A percentile compares a stretch with the other conserved stretches of the same genome.
These are phyloP conservation scores for Aspergillus candidus DNA, from an alignment of 2,329 filamentous ascomycete genomes.

Conservation along the genomic window DNA sequence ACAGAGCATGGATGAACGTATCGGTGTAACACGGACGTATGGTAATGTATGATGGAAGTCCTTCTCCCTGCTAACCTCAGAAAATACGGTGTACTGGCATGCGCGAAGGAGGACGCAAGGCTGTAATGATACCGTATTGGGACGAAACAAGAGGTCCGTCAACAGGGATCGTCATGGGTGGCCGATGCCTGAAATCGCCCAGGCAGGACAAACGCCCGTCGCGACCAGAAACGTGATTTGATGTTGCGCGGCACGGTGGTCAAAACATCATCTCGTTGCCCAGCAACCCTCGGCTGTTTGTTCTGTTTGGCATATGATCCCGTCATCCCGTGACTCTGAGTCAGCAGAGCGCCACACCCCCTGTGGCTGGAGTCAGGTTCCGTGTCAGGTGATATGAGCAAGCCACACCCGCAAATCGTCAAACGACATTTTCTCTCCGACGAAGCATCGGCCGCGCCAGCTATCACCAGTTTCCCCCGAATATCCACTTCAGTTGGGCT, in stretches of 20 bases:
- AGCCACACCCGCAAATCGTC: slow-evolving; percentile 15
- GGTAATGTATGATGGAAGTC: slow-evolving; percentile 6
- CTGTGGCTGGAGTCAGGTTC: slow-evolving; percentile 12
- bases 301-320: slow-evolving; percentile 1
- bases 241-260: slow-evolving; percentile 12
- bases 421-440: slow-evolving; percentile 20
- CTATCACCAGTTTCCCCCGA: slow-evolving; percentile 8
- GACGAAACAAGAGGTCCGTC: slow-evolving; percentile 2
- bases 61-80: background rate
- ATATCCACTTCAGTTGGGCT: slow-evolving; percentile 6
- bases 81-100: background rate
- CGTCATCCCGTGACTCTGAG: slow-evolving; percentile 13
- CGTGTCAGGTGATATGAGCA: slow-evolving; percentile 8
- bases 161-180: slow-evolving; percentile 8
- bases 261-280: slow-evolving; percentile 28
- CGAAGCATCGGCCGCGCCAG: slow-evolving; percentile 2
- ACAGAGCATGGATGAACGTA: too few relatives aligned
- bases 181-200: slow-evolving; percentile 10
- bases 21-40: background rate
- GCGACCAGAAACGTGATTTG: slow-evolving; percentile 11
- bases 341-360: background rate
- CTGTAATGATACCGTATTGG: slow-evolving; percentile 17
- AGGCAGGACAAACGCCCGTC: slow-evolving; percentile 15
- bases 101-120: slow-evolving; percentile 1
- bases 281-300: slow-evolving; percentile 44